A percentile compares a stretch with the other conserved stretches of the same genome.
These are phyloP conservation scores for Chalara sp. DNA, from an alignment of 2,329 filamentous ascomycete genomes.

Conservation along the genomic window DNA sequence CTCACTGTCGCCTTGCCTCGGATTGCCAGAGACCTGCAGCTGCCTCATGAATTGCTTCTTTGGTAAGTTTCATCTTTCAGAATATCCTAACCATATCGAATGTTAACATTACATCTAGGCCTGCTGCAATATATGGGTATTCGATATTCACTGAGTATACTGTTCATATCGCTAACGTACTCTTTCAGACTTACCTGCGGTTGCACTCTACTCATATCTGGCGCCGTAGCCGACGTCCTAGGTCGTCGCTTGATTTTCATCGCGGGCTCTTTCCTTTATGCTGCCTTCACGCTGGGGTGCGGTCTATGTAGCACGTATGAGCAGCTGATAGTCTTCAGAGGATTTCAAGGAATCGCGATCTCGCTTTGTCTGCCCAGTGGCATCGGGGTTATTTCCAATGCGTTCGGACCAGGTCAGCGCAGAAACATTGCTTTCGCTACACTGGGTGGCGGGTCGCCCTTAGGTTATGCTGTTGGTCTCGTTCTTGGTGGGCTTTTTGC, in stretches of 20 bases:
- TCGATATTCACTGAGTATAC: too few species aligned
- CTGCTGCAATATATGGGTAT: conserved; percentile 23
- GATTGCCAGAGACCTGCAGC: conserved; percentile 30
- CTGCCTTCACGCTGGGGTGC: background rate
- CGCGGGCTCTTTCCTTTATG: background rate
- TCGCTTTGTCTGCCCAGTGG: conserved; percentile 41
- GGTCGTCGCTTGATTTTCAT: conserved; percentile 27
- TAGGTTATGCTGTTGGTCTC: background rate
- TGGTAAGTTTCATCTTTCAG: background rate
- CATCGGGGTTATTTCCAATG: conserved; percentile 39
- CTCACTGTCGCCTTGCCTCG: conserved; percentile 32
- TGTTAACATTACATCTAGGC: conserved; percentile 1
- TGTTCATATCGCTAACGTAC: background rate
- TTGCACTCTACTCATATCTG: conserved; percentile 39
- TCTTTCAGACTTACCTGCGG: background rate
- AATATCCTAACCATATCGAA: too few species aligned
- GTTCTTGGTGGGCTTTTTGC: background rate
- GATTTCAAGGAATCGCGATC: conserved; percentile 35
- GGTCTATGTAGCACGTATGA: conserved; percentile 7
- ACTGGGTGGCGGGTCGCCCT: background rate
- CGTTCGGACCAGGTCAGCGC: conserved; percentile 29
- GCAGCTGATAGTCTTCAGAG: conserved; percentile 39
- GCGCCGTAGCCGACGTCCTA: conserved; percentile 41
- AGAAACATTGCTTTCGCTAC: conserved; percentile 29
- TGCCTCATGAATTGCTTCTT: conserved; percentile 9